These are phyloP conservation scores for Multifurca ochricompacta DNA, from an alignment of 768 basidiomycete species.

Conservation along the genomic window DNA sequence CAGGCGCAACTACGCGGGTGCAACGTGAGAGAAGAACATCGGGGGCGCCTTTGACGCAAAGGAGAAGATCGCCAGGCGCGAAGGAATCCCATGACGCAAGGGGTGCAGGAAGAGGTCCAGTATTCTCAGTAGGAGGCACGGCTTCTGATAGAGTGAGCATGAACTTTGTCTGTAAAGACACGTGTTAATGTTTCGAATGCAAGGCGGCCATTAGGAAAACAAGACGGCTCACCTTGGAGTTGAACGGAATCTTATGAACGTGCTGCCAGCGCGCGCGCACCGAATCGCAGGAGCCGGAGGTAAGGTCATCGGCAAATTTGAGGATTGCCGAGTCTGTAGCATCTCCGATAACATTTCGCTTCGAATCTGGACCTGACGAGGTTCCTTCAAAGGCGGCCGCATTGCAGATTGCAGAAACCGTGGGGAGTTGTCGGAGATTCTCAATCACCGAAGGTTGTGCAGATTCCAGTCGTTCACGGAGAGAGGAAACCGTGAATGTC, in stretches of 20 bases:
- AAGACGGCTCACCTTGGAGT: slow-evolving; percentile 33
- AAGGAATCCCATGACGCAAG: slow-evolving; percentile 28
- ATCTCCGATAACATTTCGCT: slow-evolving; percentile 39
- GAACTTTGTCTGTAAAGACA: slow-evolving; percentile 41
- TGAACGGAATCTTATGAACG: slow-evolving; percentile 29
- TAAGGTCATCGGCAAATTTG: slow-evolving; percentile 36
- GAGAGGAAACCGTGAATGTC: slow-evolving; percentile 20
- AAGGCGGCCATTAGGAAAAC: neutral
- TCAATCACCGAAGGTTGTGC: slow-evolving; percentile 5
- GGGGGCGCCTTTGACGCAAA: slow-evolving; percentile 45
- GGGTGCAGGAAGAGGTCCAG: slow-evolving; percentile 18
- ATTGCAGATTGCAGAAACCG: slow-evolving; percentile 45
- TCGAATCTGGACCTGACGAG: slow-evolving; percentile 25
- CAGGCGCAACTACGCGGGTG: slow-evolving; percentile 31
- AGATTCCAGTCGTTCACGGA: slow-evolving; percentile 3
- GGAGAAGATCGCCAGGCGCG: slow-evolving; percentile 24
- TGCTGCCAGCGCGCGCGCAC: slow-evolving; percentile 18
- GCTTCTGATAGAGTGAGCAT: slow-evolving; percentile 39
- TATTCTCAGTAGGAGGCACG: neutral
- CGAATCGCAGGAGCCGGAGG: slow-evolving; percentile 8
- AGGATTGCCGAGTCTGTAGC: slow-evolving; percentile 53
- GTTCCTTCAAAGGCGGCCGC: slow-evolving; percentile 37
- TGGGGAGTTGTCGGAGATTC: slow-evolving; percentile 26
- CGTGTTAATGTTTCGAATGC: slow-evolving; percentile 2
- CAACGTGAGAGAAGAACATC: slow-evolving; percentile 41